Evolutionary conservation across 2,329 filamentous ascomycete species (phyloP), one percentile per base, ranked within the genome.

Genomic region (Aspergillus pseudoglaucus): DNA sequence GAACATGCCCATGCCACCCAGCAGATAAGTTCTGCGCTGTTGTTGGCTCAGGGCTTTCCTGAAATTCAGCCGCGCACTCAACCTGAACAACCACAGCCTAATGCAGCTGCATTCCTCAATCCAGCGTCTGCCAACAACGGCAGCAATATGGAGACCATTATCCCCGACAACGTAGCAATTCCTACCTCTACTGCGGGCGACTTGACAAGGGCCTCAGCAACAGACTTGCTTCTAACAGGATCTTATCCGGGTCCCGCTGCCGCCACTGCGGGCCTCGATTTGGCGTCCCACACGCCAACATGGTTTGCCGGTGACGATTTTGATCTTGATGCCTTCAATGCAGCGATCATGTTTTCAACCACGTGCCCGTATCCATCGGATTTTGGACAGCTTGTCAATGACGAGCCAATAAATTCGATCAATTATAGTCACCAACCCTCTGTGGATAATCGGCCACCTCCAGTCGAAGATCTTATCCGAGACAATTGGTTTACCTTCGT

Each of bases 251-350:
- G 30, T 32, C 30, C 30, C 9, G 9, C 14, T 32, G 30, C 8
- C 14, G 30, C 8, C 30, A 32, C 18, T 51, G 52, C 20, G 50
- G 37, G 42, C 10, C 45, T 55, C 32, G 42, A 48, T 18, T 20
- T 35, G 3, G 44, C 30, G 15, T 41, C 44, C 3, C 50, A 56
- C 30, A 42, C 49, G 3, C 55, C 58, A 3, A 44, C 49, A 1
- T 59, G 57, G 57, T 37, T 60, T 15, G 54, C 53, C 4, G 47
- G 47, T 17, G 56, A 61, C 4, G 45, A 59, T 17, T 60, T 61
- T 39, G 55, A 61, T 32, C 17, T 59, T 6, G 45, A 52, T 41
- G 56, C 52, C 8, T 35, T 60, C 3, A 59, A 56, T 49, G 49
- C 52, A 2, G 46, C 46, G 4, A 40, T 48, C 40, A 27, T 47